A percentile compares a stretch with the other conserved stretches of the same genome.
phyloP scores from a whole-genome alignment of 495 filamentous ascomycete genomes.

The Hapsidospora chrysogenum region DNA sequence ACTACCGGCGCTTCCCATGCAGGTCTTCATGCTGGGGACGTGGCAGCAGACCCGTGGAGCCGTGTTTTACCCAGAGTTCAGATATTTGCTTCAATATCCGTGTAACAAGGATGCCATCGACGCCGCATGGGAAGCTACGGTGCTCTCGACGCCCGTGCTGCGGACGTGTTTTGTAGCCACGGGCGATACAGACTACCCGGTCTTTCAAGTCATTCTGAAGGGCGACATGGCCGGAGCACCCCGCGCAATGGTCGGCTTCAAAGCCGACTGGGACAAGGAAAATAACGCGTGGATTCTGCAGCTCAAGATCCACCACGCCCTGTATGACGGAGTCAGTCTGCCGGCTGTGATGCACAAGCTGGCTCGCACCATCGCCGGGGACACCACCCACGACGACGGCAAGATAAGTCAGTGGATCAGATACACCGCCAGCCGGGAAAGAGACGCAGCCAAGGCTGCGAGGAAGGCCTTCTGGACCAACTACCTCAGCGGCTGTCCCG shows the following conservation, averaged over 20 bases:
- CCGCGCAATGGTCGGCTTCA: not conserved
- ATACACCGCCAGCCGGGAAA: not conserved
- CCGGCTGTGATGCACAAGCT: conserved; percentile 27
- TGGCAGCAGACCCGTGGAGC: conserved; percentile 47
- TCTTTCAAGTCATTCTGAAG: conserved; percentile 34
- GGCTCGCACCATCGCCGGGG: conserved; percentile 6
- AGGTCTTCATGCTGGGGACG: conserved; percentile 49
- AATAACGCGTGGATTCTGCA: conserved; percentile 9
- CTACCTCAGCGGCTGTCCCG: not conserved
- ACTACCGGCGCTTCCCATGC: conserved; percentile 50
- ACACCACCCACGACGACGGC: not conserved
- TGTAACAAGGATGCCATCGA: conserved; percentile 19
- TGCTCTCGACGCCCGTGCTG: conserved; percentile 36
- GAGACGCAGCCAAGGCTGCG: not conserved
- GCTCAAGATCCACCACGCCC: conserved; percentile 52
- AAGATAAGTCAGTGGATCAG: not conserved
- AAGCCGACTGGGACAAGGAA: conserved; percentile 3
- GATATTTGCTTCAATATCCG: conserved; percentile 23
- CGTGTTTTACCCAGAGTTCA: conserved; percentile 48
- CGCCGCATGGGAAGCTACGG: conserved; percentile 38
- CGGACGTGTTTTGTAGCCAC: conserved; percentile 44
- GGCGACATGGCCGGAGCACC: not conserved
- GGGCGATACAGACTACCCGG: conserved; percentile 20
- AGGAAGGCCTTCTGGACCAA: conserved; percentile 7
- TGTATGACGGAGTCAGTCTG: conserved; percentile 64